phyloP scores from a whole-genome alignment of 768 basidiomycete species.

The Leccinum uliginosum region DNA sequence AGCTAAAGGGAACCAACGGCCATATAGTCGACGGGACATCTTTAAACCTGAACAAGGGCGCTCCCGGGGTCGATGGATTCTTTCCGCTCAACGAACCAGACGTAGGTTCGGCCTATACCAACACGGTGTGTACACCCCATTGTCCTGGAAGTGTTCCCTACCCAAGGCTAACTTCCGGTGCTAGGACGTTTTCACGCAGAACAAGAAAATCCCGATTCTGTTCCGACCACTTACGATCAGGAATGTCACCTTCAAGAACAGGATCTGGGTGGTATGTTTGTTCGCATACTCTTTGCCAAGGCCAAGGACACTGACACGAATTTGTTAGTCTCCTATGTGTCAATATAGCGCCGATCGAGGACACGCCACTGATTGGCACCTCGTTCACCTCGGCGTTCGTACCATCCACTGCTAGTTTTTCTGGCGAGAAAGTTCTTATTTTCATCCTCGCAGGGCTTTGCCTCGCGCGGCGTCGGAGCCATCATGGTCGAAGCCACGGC shows the following conservation, averaged over 20 bases:
- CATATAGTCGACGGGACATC: background rate
- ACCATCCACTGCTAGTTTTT: background rate
- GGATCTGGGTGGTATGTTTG: constrained; percentile 55
- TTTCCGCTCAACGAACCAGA: constrained; percentile 57
- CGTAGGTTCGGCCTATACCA: constrained; percentile 42
- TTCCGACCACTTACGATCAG: constrained; percentile 65
- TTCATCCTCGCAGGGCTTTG: constrained; percentile 44
- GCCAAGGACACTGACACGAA: background rate
- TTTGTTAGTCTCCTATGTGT: constrained; percentile 68
- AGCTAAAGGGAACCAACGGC: background rate
- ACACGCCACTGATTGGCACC: constrained; percentile 78
- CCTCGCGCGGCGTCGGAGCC: constrained; percentile 65
- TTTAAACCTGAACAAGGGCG: constrained; percentile 40
- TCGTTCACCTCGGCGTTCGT: constrained; percentile 68
- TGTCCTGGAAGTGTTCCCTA: background rate
- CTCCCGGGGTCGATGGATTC: constrained; percentile 49
- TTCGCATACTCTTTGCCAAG: background rate
- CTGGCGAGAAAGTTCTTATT: background rate
- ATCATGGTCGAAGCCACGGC: constrained; percentile 74
- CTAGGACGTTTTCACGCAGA: constrained; percentile 42
- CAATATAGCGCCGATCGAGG: constrained; percentile 74
- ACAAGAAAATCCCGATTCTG: constrained; percentile 47
- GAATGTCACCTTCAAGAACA: constrained; percentile 65
- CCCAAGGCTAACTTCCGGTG: background rate
- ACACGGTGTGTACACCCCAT: constrained; percentile 12